phyloP scores from a whole-genome alignment of 1,139 yeast genomes.

The Saccharomyces pastorianus region DNA sequence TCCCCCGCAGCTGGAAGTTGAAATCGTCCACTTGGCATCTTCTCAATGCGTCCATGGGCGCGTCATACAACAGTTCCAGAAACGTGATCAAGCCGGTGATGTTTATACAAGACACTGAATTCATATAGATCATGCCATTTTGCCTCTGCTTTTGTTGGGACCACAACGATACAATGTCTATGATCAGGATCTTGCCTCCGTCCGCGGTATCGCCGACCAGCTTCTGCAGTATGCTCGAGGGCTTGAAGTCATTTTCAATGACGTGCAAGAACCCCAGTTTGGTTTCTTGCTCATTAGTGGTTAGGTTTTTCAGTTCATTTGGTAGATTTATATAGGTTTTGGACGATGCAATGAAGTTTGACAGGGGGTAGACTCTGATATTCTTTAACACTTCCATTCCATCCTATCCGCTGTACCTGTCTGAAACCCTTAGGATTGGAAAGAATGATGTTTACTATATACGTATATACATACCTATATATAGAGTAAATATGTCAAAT shows the following conservation, averaged over 20 bases:
- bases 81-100: conserved; percentile 21
- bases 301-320: neutral
- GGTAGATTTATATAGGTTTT: conserved; percentile 9
- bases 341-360: conserved; percentile 14
- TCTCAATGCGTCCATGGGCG: conserved; percentile 20
- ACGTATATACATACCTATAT: neutral
- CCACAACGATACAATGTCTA: conserved; percentile 24
- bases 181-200: conserved; percentile 11
- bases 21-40: conserved; percentile 13
- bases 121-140: conserved; percentile 12
- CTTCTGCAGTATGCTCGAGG: conserved; percentile 12
- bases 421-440: neutral
- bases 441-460: neutral
- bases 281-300: neutral
- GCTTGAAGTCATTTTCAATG: conserved; percentile 21
- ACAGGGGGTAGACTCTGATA: conserved; percentile 25
- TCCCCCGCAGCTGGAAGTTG: conserved; percentile 20
- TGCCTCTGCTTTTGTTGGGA: conserved; percentile 3
- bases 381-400: conserved; percentile 25
- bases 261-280: conserved; percentile 16
- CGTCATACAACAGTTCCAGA: conserved; percentile 18
- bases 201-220: conserved; percentile 6
- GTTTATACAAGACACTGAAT: conserved; percentile 16
- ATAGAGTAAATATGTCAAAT: neutral
- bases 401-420: neutral